Evolutionary conservation across 192 early-diverging fungal species (phyloP).

Genomic region (Backusella mclennaniae): DNA sequence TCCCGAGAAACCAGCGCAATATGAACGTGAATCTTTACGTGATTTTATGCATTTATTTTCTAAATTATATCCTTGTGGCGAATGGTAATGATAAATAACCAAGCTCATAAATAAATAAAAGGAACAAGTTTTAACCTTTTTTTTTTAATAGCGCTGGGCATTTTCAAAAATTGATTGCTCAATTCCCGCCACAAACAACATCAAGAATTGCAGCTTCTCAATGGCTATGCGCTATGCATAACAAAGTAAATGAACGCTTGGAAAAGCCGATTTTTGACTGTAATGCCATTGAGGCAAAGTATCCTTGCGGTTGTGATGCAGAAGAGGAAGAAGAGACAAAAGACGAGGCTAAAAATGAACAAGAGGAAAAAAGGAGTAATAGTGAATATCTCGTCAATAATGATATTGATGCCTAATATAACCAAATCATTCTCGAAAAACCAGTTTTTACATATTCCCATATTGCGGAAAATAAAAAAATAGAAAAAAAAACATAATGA

Average conservation of each 20-base stretch:
- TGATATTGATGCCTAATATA: too few species aligned
- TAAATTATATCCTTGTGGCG: conserved; percentile 93
- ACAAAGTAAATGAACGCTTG: conserved; percentile 84
- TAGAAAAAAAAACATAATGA: background rate
- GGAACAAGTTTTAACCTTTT: too few species aligned
- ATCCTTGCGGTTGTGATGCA: conserved; percentile 83
- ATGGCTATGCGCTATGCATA: conserved; percentile 87
- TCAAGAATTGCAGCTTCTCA: conserved; percentile 70
- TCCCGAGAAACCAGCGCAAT: conserved; percentile 72
- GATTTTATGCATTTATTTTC: conserved; percentile 84
- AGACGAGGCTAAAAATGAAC: background rate
- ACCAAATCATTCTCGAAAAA: too few species aligned
- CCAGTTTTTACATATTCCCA: background rate
- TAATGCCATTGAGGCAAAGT: conserved; percentile 66
- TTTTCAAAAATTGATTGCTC: conserved; percentile 73
- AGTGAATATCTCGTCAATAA: background rate
- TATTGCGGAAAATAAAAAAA: background rate
- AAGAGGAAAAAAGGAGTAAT: background rate
- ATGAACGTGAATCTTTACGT: conserved; percentile 72
- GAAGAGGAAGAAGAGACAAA: conserved; percentile 10
- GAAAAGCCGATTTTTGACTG: conserved; percentile 85
- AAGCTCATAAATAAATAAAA: too few species aligned
- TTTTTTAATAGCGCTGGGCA: conserved; percentile 67
- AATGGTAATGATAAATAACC: conserved; percentile 50
- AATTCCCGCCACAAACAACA: conserved; percentile 79